Percentiles rank a stretch among this genome's conserved stretches.
These are phyloP conservation scores for Beta corolliflora DNA, from an alignment of 179 eudicot genomes.

Conservation along the genomic window DNA sequence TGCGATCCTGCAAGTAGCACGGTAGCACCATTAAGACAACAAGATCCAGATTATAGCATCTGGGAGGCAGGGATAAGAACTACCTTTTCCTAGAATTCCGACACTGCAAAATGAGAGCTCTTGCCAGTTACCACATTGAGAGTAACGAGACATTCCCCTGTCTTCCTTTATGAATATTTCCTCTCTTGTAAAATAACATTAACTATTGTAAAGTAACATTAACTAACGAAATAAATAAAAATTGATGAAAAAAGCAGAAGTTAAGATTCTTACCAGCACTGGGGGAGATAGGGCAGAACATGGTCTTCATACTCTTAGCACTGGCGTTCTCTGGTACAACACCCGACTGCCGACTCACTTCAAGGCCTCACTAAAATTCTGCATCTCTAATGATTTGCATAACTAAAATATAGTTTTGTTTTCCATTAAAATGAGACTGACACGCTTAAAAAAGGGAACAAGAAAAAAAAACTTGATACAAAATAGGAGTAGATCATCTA, in stretches of 20 bases:
- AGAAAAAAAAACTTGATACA: too few relatives aligned
- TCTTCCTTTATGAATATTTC: not conserved
- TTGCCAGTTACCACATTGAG: not conserved
- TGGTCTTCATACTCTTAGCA: not conserved
- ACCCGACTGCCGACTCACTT: not conserved
- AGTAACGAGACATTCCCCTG: not conserved
- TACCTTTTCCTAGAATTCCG: not conserved
- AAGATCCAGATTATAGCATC: not conserved
- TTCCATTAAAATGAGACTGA: not conserved
- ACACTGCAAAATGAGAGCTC: not conserved
- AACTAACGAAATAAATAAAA: too few relatives aligned
- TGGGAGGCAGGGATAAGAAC: not conserved
- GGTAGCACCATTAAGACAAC: too few relatives aligned
- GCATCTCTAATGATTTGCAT: not conserved
- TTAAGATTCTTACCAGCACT: not conserved
- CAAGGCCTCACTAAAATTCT: not conserved
- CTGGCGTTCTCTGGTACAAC: not conserved
- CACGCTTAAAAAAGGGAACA: not conserved
- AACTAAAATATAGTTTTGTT: not conserved
- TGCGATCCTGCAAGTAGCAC: not conserved
- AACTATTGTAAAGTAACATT: too few relatives aligned
- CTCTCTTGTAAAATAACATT: too few relatives aligned
- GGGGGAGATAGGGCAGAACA: not conserved
- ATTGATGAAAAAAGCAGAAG: not conserved
- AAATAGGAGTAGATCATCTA: too few relatives aligned